Percentiles rank a stretch among this genome's conserved stretches.
Conservation (phyloP, 129 eudicot species). For the carrot (Daucus carota) region DNA sequence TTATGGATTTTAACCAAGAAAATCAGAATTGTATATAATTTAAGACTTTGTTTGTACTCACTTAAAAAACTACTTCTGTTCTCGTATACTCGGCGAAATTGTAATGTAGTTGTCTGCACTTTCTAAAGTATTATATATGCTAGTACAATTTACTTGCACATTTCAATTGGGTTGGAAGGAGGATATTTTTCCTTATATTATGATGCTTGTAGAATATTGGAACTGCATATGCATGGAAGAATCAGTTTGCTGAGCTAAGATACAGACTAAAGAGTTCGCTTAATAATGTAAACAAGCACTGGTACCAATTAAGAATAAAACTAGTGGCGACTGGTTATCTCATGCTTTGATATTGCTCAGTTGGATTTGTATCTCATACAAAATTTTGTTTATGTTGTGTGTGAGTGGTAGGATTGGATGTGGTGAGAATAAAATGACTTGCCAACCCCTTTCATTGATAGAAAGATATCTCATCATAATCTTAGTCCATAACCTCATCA, state of each 20-base stretch:
- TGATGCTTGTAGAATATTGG: not conserved
- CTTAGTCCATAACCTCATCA: not conserved
- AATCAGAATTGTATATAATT: not conserved
- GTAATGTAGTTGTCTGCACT: not conserved
- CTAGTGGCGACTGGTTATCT: not conserved
- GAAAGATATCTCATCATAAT: not conserved
- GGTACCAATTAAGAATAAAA: not conserved
- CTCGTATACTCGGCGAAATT: not conserved
- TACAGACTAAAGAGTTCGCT: not conserved
- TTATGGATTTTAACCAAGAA: not conserved
- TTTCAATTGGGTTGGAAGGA: not conserved
- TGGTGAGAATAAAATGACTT: not conserved
- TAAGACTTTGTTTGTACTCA: not conserved
- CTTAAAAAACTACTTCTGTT: not conserved
- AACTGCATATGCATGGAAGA: not conserved
- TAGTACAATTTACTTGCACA: not conserved
- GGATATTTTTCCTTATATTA: not conserved
- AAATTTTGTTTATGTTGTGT: not conserved
- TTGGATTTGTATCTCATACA: not conserved
- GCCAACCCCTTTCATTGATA: not conserved
- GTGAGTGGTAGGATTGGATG: not conserved
- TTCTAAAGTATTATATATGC: not conserved
- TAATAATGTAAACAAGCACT: not conserved
- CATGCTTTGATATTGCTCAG: not conserved
- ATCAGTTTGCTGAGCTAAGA: not conserved